Base-by-base conservation (phyloP, 306 rosid species). In the Quercus ilex region DNA sequence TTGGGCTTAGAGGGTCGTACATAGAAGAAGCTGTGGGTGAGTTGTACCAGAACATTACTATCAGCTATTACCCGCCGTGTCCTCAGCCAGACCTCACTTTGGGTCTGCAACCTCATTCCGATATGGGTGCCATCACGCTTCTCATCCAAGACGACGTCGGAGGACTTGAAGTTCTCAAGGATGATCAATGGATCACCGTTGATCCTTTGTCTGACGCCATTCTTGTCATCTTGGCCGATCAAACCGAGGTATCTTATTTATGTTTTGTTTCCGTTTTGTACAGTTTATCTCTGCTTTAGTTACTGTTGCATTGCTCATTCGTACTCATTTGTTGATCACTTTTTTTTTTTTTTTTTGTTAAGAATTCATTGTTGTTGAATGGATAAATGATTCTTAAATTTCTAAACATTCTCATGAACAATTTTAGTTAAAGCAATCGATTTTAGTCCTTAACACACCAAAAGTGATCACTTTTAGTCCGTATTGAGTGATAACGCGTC, bases 21-120 rank as follows among this genome's bases (percentile, higher is more conserved):
- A 83, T 95, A 38, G 97, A 91, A 83, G 95, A 87, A 1, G 85
- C 70, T 13, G 91, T 91, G 55, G 97, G 91, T 43, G 97, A 84
- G 19, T 56, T 95, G 53, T 91, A 80, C 60, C 99, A 95, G 90
- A 95, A 95, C 33, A 83, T 95, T 20, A 90, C 97, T n/a, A 87
- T 91, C 13, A 94, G 99, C 35, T 94, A 92, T 63, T 94, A 92
- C 77, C 97, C 99, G 58, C 90, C 85, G 49, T 89, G 99, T 74
- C 99, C 97, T 13, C 92, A 92, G 81, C 99, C 95, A 3, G 94
- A 92, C 19, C 89, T 94, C 65, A 92, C 99, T 0, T 88, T 94
- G 58, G 99, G 99, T 64, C 79, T 94, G 74, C 99, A 94, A 79
- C 56, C 97, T 5, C 99, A 94, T 82, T 94, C 99, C 52, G 99